Evolutionary conservation across 2,329 filamentous ascomycete genomes (phyloP).

Genomic region (Beauveria sp.): DNA sequence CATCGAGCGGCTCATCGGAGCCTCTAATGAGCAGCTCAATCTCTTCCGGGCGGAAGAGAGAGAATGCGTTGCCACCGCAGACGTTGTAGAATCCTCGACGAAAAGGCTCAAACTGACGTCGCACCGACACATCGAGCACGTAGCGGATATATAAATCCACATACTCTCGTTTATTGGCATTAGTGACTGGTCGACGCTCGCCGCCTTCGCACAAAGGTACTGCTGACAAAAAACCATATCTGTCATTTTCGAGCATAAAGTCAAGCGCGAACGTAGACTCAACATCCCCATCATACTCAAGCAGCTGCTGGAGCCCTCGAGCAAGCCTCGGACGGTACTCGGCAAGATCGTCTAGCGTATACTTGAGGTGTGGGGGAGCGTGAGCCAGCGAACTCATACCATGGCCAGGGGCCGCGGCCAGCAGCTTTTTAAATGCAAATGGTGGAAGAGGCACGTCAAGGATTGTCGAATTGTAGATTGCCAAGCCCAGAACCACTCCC

Average conservation of each 20-base stretch:
- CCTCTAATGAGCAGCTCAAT: slow-evolving; percentile 83
- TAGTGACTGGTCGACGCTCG: slow-evolving; percentile 71
- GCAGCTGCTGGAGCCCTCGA: slow-evolving; percentile 62
- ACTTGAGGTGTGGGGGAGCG: slow-evolving; percentile 56
- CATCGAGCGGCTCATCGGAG: slow-evolving; percentile 76
- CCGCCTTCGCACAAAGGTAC: slow-evolving; percentile 69
- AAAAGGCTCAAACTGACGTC: slow-evolving; percentile 85
- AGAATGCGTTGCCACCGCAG: slow-evolving; percentile 79
- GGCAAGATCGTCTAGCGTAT: slow-evolving; percentile 72
- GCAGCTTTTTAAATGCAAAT: slow-evolving; percentile 81
- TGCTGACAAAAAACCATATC: slow-evolving; percentile 60
- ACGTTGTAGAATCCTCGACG: slow-evolving; percentile 91
- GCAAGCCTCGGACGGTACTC: slow-evolving; percentile 75
- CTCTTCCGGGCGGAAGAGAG: slow-evolving; percentile 81
- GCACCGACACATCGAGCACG: slow-evolving; percentile 68
- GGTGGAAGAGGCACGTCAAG: slow-evolving; percentile 81
- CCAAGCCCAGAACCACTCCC: slow-evolving; percentile 77
- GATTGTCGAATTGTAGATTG: slow-evolving; percentile 93
- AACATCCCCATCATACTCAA: slow-evolving; percentile 81
- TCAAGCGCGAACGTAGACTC: slow-evolving; percentile 72
- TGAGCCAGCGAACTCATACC: slow-evolving; percentile 47
- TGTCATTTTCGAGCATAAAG: slow-evolving; percentile 70
- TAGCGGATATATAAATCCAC: slow-evolving; percentile 79
- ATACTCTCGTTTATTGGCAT: slow-evolving; percentile 74
- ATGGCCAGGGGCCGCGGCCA: slow-evolving; percentile 64